Evolutionary conservation across 1,139 yeast genomes (phyloP).

Genomic region (Debaryomycetaceae sp.): DNA sequence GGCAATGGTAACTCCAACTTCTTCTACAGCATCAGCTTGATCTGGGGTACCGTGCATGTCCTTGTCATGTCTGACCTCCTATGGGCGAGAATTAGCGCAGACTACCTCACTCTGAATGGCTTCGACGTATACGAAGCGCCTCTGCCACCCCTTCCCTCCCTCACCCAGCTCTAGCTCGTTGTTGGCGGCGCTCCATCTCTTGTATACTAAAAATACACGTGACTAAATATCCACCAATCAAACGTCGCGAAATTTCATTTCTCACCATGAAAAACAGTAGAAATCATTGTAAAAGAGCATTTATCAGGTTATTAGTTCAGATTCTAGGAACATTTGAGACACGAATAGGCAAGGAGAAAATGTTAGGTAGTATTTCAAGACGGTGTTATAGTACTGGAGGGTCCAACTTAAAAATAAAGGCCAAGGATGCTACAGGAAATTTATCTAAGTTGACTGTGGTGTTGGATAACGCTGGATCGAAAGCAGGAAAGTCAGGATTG

Average conservation of each 20-base stretch:
- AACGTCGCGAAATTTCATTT: conserved; percentile 12
- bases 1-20: conserved; percentile 96
- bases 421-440: conserved; percentile 56
- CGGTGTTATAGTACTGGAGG: conserved; percentile 51
- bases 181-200: neutral
- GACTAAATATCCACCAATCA: conserved; percentile 16
- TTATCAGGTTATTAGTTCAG: neutral
- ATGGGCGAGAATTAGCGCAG: conserved; percentile 76
- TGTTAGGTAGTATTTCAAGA: conserved; percentile 44
- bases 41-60: conserved; percentile 71
- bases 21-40: conserved; percentile 88
- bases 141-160: neutral
- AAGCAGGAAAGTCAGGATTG: conserved; percentile 74
- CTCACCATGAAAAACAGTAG: conserved; percentile 1
- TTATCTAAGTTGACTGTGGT: conserved; percentile 69
- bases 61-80: conserved; percentile 69
- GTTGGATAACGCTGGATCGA: conserved; percentile 79
- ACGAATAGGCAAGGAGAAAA: conserved; percentile 8
- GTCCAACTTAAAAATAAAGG: conserved; percentile 38
- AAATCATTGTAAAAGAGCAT: neutral
- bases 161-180: neutral
- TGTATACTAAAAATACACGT: conserved; percentile 6
- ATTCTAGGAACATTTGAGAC: neutral
- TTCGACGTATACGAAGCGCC: neutral
- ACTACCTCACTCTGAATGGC: conserved; percentile 43